Evolutionary conservation across 2,329 filamentous ascomycete genomes (phyloP), one percentile per base, ranked within the genome.

Genomic region (Penicillium sp.): DNA sequence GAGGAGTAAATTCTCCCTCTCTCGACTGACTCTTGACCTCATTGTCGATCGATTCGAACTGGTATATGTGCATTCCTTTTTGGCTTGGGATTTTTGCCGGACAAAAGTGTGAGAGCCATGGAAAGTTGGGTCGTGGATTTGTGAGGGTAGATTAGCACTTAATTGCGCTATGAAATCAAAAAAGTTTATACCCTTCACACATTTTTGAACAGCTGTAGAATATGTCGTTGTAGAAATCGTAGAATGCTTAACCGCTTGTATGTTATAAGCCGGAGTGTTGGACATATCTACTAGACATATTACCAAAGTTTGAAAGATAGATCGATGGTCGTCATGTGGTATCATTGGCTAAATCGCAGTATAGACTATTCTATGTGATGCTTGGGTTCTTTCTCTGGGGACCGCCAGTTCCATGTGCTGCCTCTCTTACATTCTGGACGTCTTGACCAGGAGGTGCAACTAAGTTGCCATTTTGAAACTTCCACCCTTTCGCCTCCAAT

Each of bases 1-100:
- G 95, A 99, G 77, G 95, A 99, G 81, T 99, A 97, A 86, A 87
- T 72, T 27, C 71, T 57, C 57, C 62, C 52, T 52, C 57, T 52
- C 46, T 51, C 49, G 51, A 61, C 55, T 55, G 54, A 53, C 54
- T 21, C 43, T 50, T 51, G 49, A 53, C 55, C 54, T 59, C 39
- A 42, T 44, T 46, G 54, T 58, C 52, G 48, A 58, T 50, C 59
- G 55, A 59, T 63, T 57, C 47, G 54, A 47, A 55, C 50, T 57
- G 33, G 55, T 57, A 46, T 49, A 47, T 57, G 61, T 47, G 54
- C 44, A 10, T 55, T 49, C 51, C 49, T 58, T 59, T 33, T 45
- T 59, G 54, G 49, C 50, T 45, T 55, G 60, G 58, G 59, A 55
- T 48, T 51, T 46, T 54, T 44, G 29, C 37, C 43, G 53, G 53